A percentile compares a stretch with the other conserved stretches of the same genome.
Evolutionary conservation across 1,284 basidiomycete species (phyloP).

Genomic region (Fomitopsis palustris): DNA sequence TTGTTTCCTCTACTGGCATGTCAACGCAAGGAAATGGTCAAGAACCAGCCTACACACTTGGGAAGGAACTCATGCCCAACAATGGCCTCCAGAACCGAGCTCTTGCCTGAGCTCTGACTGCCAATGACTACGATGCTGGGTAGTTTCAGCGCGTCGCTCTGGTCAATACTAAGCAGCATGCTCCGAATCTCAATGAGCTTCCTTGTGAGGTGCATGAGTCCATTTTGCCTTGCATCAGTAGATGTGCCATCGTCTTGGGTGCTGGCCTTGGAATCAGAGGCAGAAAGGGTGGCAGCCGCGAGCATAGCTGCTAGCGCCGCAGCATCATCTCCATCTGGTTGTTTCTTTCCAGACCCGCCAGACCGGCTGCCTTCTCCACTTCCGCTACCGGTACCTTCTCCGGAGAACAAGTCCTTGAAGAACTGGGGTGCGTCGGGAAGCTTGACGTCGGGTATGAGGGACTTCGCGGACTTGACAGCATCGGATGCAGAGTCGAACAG

Average conservation of each 20-base stretch:
- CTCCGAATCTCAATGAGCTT: conserved; percentile 96
- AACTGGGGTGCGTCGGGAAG: conserved; percentile 73
- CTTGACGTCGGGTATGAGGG: conserved; percentile 55
- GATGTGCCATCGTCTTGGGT: conserved; percentile 31
- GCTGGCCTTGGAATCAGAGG: conserved; percentile 54
- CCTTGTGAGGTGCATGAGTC: conserved; percentile 88
- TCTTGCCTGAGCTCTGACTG: conserved; percentile 97
- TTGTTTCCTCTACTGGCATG: conserved; percentile 78
- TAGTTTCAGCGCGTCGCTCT: conserved; percentile 89
- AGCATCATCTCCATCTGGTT: conserved; percentile 51
- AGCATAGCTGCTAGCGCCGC: conserved; percentile 69
- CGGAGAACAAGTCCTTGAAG: conserved; percentile 63
- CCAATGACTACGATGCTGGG: conserved; percentile 98
- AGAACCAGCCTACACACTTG: conserved; percentile 55
- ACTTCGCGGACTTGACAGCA: conserved; percentile 54
- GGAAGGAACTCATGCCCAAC: conserved; percentile 98
- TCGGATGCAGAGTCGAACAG: conserved; percentile 66
- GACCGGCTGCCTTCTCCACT: conserved; percentile 26
- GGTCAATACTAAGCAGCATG: conserved; percentile 93
- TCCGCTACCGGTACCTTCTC: conserved; percentile 30
- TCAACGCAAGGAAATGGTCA: conserved; percentile 11
- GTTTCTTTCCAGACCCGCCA: conserved; percentile 31
- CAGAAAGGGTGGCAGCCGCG: conserved; percentile 71
- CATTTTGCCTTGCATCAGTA: conserved; percentile 46
- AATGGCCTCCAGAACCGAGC: conserved; percentile 94